Percentiles rank a stretch among this genome's conserved stretches.
phyloP scores from a whole-genome alignment of 306 rosid species.

The Pyrus betulifolia region DNA sequence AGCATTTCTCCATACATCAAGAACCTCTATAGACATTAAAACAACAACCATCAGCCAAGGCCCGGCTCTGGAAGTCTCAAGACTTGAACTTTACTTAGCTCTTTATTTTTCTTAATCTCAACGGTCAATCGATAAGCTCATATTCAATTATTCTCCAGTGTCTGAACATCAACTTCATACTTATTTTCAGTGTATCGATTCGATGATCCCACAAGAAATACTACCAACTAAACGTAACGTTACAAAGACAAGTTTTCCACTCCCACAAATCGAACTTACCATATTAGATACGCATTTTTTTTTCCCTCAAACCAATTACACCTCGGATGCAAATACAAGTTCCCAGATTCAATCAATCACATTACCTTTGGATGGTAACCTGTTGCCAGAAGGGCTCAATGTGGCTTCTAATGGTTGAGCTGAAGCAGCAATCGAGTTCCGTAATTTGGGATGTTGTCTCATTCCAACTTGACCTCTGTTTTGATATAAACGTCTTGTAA shows the following conservation, averaged over 20 bases:
- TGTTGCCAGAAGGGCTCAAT: conserved; percentile 18
- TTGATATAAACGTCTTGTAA: neutral
- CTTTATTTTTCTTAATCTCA: neutral
- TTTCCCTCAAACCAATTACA: neutral
- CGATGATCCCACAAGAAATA: neutral
- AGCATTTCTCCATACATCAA: conserved; percentile 25
- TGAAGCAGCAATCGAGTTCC: conserved; percentile 15
- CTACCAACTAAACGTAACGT: neutral
- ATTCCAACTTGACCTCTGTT: conserved; percentile 9
- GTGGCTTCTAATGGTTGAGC: conserved; percentile 19
- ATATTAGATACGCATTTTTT: neutral
- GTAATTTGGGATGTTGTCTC: neutral
- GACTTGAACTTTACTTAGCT: neutral
- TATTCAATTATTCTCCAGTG: neutral
- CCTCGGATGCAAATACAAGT: neutral
- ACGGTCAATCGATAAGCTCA: neutral
- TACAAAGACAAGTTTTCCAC: neutral
- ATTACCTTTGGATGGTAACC: conserved; percentile 22
- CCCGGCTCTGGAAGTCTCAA: neutral
- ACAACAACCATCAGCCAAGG: neutral
- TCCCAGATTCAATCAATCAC: neutral
- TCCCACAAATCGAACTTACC: neutral
- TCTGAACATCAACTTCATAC: neutral
- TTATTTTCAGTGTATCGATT: neutral
- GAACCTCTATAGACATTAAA: conserved; percentile 9